Evolutionary conservation across 768 basidiomycete species (phyloP).

Genomic region (Paxillus ammoniavirescens): DNA sequence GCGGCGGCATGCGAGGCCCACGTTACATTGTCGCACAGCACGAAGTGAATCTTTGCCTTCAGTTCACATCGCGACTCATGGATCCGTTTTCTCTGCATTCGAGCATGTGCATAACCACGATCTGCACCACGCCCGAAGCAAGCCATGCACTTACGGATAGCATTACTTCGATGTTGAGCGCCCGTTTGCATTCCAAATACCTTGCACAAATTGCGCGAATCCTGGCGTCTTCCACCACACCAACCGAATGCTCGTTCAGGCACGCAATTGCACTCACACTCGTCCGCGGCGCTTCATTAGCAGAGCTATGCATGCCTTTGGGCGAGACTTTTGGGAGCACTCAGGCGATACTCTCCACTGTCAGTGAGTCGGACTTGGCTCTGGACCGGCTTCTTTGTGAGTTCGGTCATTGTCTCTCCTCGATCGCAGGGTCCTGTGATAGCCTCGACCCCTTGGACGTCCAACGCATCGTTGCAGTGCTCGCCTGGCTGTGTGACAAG

Average conservation of each 20-base stretch:
- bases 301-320: conserved; percentile 17
- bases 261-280: conserved; percentile 34
- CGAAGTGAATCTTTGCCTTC: conserved; percentile 48
- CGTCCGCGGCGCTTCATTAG: conserved; percentile 29
- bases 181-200: conserved; percentile 43
- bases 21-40: conserved; percentile 42
- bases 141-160: conserved; percentile 39
- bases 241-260: conserved; percentile 29
- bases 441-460: conserved; percentile 30
- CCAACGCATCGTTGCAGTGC: conserved; percentile 41
- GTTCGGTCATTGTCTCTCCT: conserved; percentile 36
- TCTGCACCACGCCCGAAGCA: conserved; percentile 45
- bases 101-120: conserved; percentile 42
- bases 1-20: conserved; percentile 28
- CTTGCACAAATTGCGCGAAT: conserved; percentile 42
- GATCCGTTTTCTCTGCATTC: conserved; percentile 37
- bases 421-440: conserved; percentile 25
- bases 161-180: conserved; percentile 47
- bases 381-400: conserved; percentile 32
- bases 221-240: conserved; percentile 24
- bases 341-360: conserved; percentile 24
- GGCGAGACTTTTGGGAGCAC: conserved; percentile 26
- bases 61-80: conserved; percentile 47
- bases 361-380: conserved; percentile 22
- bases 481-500: conserved; percentile 57